phyloP scores from a whole-genome alignment of 768 basidiomycete genomes.

The Tephrocybe sp. region DNA sequence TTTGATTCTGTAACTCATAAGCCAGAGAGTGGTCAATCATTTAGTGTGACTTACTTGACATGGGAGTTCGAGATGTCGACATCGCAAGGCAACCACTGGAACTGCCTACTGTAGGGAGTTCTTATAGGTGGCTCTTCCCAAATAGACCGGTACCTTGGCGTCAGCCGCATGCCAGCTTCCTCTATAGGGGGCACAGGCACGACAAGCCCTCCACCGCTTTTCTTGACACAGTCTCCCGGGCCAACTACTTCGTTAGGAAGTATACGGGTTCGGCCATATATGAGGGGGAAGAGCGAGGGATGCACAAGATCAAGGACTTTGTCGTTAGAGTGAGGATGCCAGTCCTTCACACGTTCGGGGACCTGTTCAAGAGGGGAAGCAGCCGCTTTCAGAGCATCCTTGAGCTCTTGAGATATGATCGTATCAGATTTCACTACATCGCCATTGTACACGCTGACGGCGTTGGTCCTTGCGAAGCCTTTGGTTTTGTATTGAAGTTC shows the following conservation, averaged over 20 bases:
- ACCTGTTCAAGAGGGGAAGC: conserved; percentile 30
- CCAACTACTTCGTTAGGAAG: conserved; percentile 8
- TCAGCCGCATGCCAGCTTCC: too few species aligned
- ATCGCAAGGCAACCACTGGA: conserved; percentile 29
- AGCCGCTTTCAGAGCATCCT: conserved; percentile 18
- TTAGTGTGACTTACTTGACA: conserved; percentile 15
- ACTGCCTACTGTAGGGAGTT: background rate
- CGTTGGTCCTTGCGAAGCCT: conserved; percentile 11
- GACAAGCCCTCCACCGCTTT: conserved; percentile 15
- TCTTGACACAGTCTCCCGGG: conserved; percentile 16
- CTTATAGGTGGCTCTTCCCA: too few species aligned
- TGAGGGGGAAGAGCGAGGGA: conserved; percentile 37
- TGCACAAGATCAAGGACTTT: conserved; percentile 45
- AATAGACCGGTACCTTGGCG: background rate
- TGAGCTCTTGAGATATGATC: conserved; percentile 21
- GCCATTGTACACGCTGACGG: conserved; percentile 17
- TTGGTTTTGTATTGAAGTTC: conserved; percentile 20
- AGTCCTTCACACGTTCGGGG: conserved; percentile 34
- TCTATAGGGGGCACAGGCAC: conserved; percentile 17
- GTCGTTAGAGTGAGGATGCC: conserved; percentile 40
- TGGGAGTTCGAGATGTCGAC: conserved; percentile 25
- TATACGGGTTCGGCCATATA: conserved; percentile 28
- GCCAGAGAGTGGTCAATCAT: background rate
- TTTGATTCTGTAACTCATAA: conserved; percentile 22
- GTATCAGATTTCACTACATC: conserved; percentile 29